phyloP scores from a whole-genome alignment of 2,329 filamentous ascomycete genomes.

The Triangularia setosa region DNA sequence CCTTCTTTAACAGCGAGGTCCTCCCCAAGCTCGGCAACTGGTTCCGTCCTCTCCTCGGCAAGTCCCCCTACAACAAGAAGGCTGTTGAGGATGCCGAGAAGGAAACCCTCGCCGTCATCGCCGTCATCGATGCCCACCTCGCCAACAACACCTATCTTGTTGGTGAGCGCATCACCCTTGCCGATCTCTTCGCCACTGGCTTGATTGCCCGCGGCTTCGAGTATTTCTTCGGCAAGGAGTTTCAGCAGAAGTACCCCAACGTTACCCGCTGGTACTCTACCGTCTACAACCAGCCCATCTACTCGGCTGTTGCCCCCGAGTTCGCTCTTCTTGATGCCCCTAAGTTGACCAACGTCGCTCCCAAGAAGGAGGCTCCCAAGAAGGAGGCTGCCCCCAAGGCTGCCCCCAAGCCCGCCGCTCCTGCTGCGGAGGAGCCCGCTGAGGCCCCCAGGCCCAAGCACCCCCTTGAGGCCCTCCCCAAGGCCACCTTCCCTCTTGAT shows the following conservation, averaged over 20 bases:
- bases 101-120: slow-evolving; percentile 62
- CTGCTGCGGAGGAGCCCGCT: slow-evolving; percentile 41
- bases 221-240: slow-evolving; percentile 90
- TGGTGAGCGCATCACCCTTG: slow-evolving; percentile 94
- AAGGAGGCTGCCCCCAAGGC: slow-evolving; percentile 42
- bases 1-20: slow-evolving; percentile 88
- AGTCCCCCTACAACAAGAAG: slow-evolving; percentile 96
- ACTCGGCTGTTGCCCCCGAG: slow-evolving; percentile 72
- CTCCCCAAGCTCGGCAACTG: slow-evolving; percentile 69
- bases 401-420: slow-evolving; percentile 39
- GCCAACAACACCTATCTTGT: slow-evolving; percentile 93
- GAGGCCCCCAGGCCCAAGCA: slow-evolving; percentile 90
- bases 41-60: slow-evolving; percentile 82
- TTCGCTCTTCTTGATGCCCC: slow-evolving; percentile 78
- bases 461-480: slow-evolving; percentile 80
- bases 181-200: slow-evolving; percentile 80
- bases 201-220: slow-evolving; percentile 85
- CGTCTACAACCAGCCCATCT: slow-evolving; percentile 88
- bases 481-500: slow-evolving; percentile 78
- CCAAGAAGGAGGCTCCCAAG: slow-evolving; percentile 77
- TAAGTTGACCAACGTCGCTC: slow-evolving; percentile 63
- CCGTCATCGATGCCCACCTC: slow-evolving; percentile 81
- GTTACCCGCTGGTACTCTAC: slow-evolving; percentile 93
- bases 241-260: slow-evolving; percentile 78
- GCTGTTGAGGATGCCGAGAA: slow-evolving; percentile 75